Base-by-base conservation (phyloP, 805 yeast genomes). In the Ogataea ganodermae region DNA sequence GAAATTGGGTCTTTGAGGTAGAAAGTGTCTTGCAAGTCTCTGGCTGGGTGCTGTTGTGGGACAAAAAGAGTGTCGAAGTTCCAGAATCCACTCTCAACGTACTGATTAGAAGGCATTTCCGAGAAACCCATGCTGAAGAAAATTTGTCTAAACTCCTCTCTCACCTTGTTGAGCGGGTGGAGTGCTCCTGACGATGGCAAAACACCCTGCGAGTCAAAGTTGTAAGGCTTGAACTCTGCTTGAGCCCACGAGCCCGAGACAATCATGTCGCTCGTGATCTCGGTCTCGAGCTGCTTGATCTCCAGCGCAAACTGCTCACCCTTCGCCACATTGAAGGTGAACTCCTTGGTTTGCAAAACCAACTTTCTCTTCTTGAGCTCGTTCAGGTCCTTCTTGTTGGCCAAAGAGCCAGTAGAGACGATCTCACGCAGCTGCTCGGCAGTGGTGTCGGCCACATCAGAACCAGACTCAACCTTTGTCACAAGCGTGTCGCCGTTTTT, bases 41-140 rank as follows among this genome's bases (percentile, higher is more conserved):
- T 85, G 42, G 99, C 99, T 14, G 99, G 99, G 74, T 94, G 99
- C 74, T 94, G 98, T 74, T 94, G 99, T 47, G 99, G 99, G 46
- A 94, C 99, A 62, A 74, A 94, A 62, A 94, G 78, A 3, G 99
- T 82, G 69, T 94, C 99, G 65, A 94, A 94, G 72, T 94, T 94
- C 99, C 99, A 94, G 83, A 94, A 94, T 4, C 98, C 98, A 14
- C 94, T 81, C 67, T 94, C 99, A 44, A 94, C 99, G 67, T 91
- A 94, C 70, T 92, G 97, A 70, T 92, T 92, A 21, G 99, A 86
- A 51, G 99, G 97, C 99, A 94, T 94, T 74, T 94, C 99, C 23
- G 94, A 83, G 83, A 94, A 94, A 6, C 99, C 99, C 91, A 94
- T 83, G 31, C 94, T 83, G 73, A 94, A 92, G 81, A 94, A 94